Evolutionary conservation across 2,329 filamentous ascomycete genomes (phyloP).

Genomic region (Alternaria longipes): DNA sequence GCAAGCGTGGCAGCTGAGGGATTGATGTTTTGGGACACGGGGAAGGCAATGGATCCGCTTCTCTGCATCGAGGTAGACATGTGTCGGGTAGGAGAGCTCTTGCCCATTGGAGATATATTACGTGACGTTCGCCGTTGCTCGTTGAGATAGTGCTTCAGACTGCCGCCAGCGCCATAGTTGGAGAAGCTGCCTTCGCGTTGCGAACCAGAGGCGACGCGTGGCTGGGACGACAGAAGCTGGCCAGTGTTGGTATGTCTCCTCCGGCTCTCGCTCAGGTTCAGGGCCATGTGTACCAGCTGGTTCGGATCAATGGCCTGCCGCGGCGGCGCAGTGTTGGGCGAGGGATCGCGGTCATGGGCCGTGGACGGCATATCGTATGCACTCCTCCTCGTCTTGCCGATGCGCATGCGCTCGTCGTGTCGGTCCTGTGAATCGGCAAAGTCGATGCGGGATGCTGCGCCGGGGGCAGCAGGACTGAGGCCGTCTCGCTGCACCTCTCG

Average conservation of each 20-base stretch:
- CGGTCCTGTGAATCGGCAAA: slow-evolving; percentile 16
- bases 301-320: slow-evolving; percentile 77
- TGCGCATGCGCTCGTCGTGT: slow-evolving; percentile 22
- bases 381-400: slow-evolving; percentile 32
- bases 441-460: slow-evolving; percentile 9
- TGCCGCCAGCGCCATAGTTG: slow-evolving; percentile 61
- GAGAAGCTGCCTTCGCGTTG: slow-evolving; percentile 52
- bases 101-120: slow-evolving; percentile 67
- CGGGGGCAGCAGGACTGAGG: background rate
- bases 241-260: slow-evolving; percentile 69
- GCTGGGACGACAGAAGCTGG: slow-evolving; percentile 60
- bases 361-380: slow-evolving; percentile 13
- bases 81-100: slow-evolving; percentile 44
- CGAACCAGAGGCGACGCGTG: slow-evolving; percentile 58
- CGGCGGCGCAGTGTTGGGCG: slow-evolving; percentile 23
- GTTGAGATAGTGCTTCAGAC: slow-evolving; percentile 74
- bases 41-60: slow-evolving; percentile 36
- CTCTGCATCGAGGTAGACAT: slow-evolving; percentile 40
- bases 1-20: slow-evolving; percentile 83
- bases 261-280: slow-evolving; percentile 85
- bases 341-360: slow-evolving; percentile 15
- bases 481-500: slow-evolving; percentile 27
- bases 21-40: slow-evolving; percentile 60
- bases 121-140: slow-evolving; percentile 72
- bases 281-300: slow-evolving; percentile 91